These are phyloP conservation scores for Piper longum DNA, from an alignment of 164 flowering plant species.

Conservation along the genomic window DNA sequence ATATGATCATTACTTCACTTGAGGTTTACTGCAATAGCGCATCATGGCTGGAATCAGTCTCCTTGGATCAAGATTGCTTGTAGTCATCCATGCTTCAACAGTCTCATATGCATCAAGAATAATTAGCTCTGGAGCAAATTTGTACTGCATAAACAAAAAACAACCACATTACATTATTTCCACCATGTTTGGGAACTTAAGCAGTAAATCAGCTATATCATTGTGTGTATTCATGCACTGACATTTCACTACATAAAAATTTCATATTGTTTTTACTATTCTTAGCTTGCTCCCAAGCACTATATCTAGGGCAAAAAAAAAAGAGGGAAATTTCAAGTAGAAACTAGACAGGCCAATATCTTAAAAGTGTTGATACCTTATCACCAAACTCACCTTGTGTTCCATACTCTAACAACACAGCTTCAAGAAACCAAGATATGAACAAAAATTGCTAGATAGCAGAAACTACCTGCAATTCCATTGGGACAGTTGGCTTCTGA, in stretches of 20 bases:
- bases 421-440: not conserved
- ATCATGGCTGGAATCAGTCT: slow-evolving; percentile 98
- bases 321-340: not conserved
- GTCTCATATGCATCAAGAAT: slow-evolving; percentile 99
- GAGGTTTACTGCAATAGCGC: slow-evolving; percentile 99
- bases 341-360: not conserved
- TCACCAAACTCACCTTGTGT: no score
- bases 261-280: no score
- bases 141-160: slow-evolving; percentile 47
- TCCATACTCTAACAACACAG: not conserved
- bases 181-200: not conserved
- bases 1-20: slow-evolving; percentile 61
- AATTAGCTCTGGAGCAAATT: slow-evolving; percentile 94
- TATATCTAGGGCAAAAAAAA: no score
- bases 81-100: slow-evolving; percentile 93
- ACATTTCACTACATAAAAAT: not conserved
- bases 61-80: slow-evolving; percentile 75
- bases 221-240: not conserved
- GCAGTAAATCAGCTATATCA: no score
- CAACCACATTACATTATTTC: not conserved
- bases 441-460: not conserved
- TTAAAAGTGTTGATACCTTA: not conserved
- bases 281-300: no score
- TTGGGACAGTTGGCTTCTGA: slow-evolving; percentile 65
- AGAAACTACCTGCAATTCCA: slow-evolving; percentile 70